A percentile compares a stretch with the other conserved stretches of the same genome.
phyloP scores from a whole-genome alignment of 148 eudicot genomes.

The Camellia japonica region DNA sequence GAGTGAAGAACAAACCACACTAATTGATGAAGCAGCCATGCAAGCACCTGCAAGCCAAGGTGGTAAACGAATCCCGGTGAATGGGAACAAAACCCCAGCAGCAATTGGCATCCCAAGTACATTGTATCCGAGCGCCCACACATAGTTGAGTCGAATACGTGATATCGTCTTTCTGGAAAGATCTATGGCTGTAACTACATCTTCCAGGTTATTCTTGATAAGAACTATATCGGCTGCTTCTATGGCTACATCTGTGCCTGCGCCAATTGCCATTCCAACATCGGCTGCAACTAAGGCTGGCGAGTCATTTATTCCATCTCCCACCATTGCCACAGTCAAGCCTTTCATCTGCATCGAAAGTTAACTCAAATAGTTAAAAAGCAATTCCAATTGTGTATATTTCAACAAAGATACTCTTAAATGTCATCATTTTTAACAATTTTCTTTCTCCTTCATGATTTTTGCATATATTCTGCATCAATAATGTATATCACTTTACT shows the following conservation, averaged over 20 bases:
- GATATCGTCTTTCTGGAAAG: constrained; percentile 80
- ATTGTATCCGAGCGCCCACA: constrained; percentile 98
- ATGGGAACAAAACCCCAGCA: constrained; percentile 81
- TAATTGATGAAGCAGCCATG: constrained; percentile 96
- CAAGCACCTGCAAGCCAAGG: constrained; percentile 99
- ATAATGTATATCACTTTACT: neutral
- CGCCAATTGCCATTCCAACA: constrained; percentile 98
- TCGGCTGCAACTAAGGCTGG: constrained; percentile 94
- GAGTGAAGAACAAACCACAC: constrained; percentile 94
- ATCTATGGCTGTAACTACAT: constrained; percentile 89
- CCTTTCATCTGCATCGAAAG: constrained; percentile 62
- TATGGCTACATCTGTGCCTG: constrained; percentile 93
- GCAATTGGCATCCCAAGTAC: constrained; percentile 90
- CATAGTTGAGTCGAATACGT: constrained; percentile 76
- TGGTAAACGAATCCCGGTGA: constrained; percentile 79
- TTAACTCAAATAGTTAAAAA: neutral
- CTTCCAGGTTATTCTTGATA: constrained; percentile 85
- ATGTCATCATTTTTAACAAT: too few relatives aligned
- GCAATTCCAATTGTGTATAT: too few relatives aligned
- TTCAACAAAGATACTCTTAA: too few relatives aligned
- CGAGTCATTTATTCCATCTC: constrained; percentile 98
- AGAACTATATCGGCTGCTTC: constrained; percentile 97
- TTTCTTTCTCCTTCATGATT: too few relatives aligned
- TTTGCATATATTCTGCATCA: neutral
- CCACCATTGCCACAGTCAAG: constrained; percentile 82